Evolutionary conservation across 2,329 filamentous ascomycete genomes (phyloP).

Genomic region (Fusarium sp.): DNA sequence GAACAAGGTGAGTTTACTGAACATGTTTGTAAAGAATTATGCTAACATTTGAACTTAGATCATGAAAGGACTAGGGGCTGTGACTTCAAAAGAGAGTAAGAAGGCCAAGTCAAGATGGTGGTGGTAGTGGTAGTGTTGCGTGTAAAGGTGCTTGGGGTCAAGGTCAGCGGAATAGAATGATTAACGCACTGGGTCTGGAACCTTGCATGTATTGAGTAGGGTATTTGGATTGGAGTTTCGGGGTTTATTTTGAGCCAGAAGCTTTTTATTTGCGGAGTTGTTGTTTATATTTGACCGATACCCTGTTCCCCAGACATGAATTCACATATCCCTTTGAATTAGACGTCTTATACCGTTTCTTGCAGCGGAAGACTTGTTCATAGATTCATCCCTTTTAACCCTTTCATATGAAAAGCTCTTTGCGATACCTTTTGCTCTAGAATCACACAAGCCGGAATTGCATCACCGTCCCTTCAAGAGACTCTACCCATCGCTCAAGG

Average conservation of each 20-base stretch:
- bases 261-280: background rate
- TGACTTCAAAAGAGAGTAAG: background rate
- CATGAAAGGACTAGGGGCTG: background rate
- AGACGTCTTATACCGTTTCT: background rate
- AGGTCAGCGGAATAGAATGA: background rate
- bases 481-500: background rate
- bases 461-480: background rate
- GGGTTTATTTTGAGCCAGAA: background rate
- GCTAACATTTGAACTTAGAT: background rate
- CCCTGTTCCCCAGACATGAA: background rate
- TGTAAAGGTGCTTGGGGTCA: background rate
- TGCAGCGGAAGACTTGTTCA: background rate
- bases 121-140: background rate
- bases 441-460: background rate
- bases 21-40: background rate
- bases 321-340: background rate
- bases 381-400: background rate
- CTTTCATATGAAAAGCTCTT: background rate
- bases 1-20: background rate
- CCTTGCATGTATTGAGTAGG: background rate
- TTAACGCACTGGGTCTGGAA: background rate
- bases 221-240: background rate
- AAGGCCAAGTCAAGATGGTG: background rate
- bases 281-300: background rate
- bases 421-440: background rate